Percentiles rank a stretch among this genome's conserved stretches.
Evolutionary conservation across 345 rosid species (phyloP).

Genomic region (Melastoma malabathricum): DNA sequence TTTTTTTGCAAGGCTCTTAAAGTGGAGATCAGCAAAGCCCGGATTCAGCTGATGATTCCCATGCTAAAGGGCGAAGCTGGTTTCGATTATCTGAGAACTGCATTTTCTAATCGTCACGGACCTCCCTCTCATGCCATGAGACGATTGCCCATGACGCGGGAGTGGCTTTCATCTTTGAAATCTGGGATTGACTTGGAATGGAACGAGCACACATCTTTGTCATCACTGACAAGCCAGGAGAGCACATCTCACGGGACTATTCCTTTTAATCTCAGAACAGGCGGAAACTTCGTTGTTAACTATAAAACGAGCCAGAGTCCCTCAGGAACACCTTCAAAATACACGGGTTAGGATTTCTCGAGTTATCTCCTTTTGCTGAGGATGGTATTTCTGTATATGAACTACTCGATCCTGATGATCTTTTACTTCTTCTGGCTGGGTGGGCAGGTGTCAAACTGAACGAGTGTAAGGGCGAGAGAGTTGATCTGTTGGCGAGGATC

Average conservation of each 20-base stretch:
- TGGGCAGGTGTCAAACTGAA: slow-evolving; percentile 27
- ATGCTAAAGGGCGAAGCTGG: slow-evolving; percentile 76
- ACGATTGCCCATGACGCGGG: slow-evolving; percentile 37
- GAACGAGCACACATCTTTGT: slow-evolving; percentile 51
- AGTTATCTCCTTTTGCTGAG: slow-evolving; percentile 10
- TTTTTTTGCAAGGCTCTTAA: slow-evolving; percentile 52
- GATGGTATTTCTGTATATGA: not conserved
- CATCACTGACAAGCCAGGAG: slow-evolving; percentile 22
- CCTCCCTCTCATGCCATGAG: slow-evolving; percentile 33
- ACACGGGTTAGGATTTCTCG: slow-evolving; percentile 10
- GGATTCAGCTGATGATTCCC: slow-evolving; percentile 61
- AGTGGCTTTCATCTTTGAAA: slow-evolving; percentile 51
- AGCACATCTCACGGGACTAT: slow-evolving; percentile 1
- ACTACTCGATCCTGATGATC: not conserved
- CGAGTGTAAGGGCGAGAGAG: slow-evolving; percentile 55
- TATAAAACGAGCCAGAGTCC: too few relatives aligned
- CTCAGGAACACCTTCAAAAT: not conserved
- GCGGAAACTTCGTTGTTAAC: slow-evolving; percentile 38
- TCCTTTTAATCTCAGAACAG: slow-evolving; percentile 35
- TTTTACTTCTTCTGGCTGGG: slow-evolving; percentile 4
- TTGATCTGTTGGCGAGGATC: slow-evolving; percentile 61
- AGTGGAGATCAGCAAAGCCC: slow-evolving; percentile 64
- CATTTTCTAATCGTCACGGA: slow-evolving; percentile 47
- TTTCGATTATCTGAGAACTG: slow-evolving; percentile 51
- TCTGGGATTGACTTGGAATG: slow-evolving; percentile 45